These are phyloP conservation scores for Citrullus amarus DNA, from an alignment of 306 rosid species.

Conservation along the genomic window DNA sequence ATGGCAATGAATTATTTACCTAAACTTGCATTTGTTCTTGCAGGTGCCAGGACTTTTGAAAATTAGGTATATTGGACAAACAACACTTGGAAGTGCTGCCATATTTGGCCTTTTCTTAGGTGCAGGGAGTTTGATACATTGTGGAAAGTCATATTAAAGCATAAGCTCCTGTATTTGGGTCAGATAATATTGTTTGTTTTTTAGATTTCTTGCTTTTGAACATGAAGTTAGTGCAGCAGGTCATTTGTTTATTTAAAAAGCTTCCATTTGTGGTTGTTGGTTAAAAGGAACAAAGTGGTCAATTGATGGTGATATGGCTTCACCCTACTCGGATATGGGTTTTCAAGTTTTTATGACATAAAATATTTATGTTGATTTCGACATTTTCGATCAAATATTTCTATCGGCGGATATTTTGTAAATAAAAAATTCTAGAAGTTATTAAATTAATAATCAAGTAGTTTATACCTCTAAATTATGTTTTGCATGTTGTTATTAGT, in stretches of 20 bases:
- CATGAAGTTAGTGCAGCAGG: background rate
- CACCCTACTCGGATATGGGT: background rate
- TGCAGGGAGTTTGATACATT: conserved; percentile 87
- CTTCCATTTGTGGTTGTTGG: background rate
- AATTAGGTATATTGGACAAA: conserved; percentile 73
- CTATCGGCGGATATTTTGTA: too few species aligned
- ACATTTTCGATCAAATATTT: too few species aligned
- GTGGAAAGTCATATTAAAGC: conserved; percentile 67
- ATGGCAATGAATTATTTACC: background rate
- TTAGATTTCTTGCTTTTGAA: background rate
- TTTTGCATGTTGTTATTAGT: too few species aligned
- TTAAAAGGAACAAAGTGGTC: background rate
- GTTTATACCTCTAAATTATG: too few species aligned
- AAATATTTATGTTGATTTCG: too few species aligned
- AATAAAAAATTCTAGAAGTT: too few species aligned
- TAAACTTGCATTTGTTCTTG: background rate
- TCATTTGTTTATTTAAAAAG: background rate
- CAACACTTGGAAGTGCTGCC: conserved; percentile 73
- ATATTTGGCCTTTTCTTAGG: conserved; percentile 79
- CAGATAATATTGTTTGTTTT: background rate
- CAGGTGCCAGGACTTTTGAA: conserved; percentile 86
- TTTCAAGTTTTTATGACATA: too few species aligned
- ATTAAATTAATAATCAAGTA: too few species aligned
- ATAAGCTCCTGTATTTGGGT: background rate
- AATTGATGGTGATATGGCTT: background rate